These are phyloP conservation scores for Fusarium multiceps DNA, from an alignment of 2,329 filamentous ascomycete species.

Conservation along the genomic window DNA sequence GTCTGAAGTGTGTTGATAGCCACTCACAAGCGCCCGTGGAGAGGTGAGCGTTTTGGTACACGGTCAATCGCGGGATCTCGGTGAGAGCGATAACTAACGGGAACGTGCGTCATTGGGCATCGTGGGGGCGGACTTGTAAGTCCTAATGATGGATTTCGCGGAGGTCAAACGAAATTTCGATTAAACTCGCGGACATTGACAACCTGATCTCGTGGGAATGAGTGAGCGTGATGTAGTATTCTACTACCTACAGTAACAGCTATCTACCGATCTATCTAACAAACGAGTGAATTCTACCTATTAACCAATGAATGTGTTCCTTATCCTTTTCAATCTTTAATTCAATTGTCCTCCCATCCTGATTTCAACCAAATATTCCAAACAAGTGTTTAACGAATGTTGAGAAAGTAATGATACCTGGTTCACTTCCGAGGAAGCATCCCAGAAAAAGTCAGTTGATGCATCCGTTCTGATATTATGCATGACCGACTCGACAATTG, in stretches of 20 bases:
- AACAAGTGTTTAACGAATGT: neutral
- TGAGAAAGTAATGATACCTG: neutral
- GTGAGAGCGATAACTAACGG: conserved; percentile 35
- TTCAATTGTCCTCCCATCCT: neutral
- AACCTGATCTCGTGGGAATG: conserved; percentile 25
- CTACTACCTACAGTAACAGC: too few relatives aligned
- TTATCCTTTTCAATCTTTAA: neutral
- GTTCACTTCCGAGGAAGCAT: conserved; percentile 18
- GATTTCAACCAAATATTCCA: neutral
- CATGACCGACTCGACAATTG: conserved; percentile 7
- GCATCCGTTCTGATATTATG: conserved; percentile 13
- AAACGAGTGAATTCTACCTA: neutral
- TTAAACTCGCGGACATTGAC: conserved; percentile 34
- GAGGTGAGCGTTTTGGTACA: conserved; percentile 28
- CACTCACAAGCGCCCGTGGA: conserved; percentile 27
- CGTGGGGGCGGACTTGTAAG: conserved; percentile 30
- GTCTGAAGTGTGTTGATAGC: neutral
- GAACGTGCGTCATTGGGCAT: conserved; percentile 39
- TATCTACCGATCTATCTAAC: neutral
- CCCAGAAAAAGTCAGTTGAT: conserved; percentile 14
- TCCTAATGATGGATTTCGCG: conserved; percentile 25
- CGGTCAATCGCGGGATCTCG: conserved; percentile 46
- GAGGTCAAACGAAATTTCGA: conserved; percentile 18
- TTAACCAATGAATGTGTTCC: neutral
- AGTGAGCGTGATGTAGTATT: conserved; percentile 6